A percentile compares a stretch with the other conserved stretches of the same genome.
These are phyloP conservation scores for Alternaria angustiovoidea DNA, from an alignment of 2,329 filamentous ascomycete genomes.

Conservation along the genomic window DNA sequence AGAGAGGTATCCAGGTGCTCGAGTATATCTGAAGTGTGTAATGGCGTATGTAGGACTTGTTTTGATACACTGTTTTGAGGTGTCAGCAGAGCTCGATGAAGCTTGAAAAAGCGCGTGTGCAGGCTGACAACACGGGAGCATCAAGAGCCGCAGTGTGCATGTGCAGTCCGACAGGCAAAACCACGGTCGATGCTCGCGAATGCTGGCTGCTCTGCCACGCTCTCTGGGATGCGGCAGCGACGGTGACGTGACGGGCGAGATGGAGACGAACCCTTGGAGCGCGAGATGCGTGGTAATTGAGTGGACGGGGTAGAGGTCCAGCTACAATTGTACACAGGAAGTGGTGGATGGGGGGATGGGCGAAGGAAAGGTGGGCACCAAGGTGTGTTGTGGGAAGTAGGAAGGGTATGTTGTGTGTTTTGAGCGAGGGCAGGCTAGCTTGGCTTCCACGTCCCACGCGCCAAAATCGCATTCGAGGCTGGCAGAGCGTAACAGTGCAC, in stretches of 20 bases:
- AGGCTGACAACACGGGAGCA: constrained; percentile 37
- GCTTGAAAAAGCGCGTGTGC: constrained; percentile 24
- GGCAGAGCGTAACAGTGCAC: constrained; percentile 39
- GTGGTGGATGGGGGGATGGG: constrained; percentile 28
- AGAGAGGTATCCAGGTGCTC: constrained; percentile 33
- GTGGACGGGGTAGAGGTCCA: constrained; percentile 42
- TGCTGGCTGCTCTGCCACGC: constrained; percentile 45
- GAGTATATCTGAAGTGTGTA: constrained; percentile 35
- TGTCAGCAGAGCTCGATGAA: constrained; percentile 37
- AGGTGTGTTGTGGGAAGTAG: constrained; percentile 47
- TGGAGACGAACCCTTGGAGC: constrained; percentile 41
- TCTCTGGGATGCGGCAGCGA: constrained; percentile 41
- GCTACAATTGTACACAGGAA: constrained; percentile 41
- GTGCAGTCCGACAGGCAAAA: constrained; percentile 33
- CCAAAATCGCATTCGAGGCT: constrained; percentile 41
- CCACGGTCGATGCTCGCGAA: constrained; percentile 35
- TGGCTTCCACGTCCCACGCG: constrained; percentile 37
- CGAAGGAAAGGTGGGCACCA: constrained; percentile 37
- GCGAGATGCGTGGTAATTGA: constrained; percentile 32
- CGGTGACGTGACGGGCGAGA: constrained; percentile 43
- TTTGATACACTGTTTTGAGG: constrained; percentile 47
- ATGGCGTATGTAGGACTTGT: constrained; percentile 43
- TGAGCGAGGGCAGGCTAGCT: constrained; percentile 38
- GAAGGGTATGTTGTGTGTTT: constrained; percentile 48
- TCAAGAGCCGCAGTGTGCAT: constrained; percentile 27